A percentile compares a stretch with the other conserved stretches of the same genome.
Conservation (phyloP, 2,329 filamentous ascomycete genomes). For the Epichloe typhina region DNA sequence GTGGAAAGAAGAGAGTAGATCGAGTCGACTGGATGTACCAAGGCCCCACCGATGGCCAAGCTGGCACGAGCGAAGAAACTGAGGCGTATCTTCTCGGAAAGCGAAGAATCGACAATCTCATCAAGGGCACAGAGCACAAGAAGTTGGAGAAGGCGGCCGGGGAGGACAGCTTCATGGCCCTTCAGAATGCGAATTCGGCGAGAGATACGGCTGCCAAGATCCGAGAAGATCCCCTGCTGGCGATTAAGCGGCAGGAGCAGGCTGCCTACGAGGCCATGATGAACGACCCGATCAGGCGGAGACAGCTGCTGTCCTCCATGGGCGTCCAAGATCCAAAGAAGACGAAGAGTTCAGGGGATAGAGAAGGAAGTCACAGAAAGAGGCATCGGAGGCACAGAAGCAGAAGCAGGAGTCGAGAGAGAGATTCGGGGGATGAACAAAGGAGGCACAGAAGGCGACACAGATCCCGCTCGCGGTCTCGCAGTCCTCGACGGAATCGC, state of each 20-base stretch:
- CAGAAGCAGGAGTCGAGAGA: conserved; percentile 4
- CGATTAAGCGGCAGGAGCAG: conserved; percentile 87
- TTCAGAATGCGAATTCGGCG: conserved; percentile 57
- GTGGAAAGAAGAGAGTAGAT: conserved; percentile 65
- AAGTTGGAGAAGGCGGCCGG: conserved; percentile 64
- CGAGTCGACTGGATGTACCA: conserved; percentile 98
- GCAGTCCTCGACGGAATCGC: conserved; percentile 24
- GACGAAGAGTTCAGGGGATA: conserved; percentile 22
- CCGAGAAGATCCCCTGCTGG: conserved; percentile 77
- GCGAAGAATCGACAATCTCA: conserved; percentile 68
- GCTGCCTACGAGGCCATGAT: conserved; percentile 68
- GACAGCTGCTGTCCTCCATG: conserved; percentile 52
- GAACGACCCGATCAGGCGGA: conserved; percentile 57
- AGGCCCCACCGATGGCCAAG: conserved; percentile 65
- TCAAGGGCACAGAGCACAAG: conserved; percentile 70
- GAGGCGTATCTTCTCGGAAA: conserved; percentile 91
- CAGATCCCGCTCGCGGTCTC: conserved; percentile 33
- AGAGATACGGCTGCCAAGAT: conserved; percentile 79
- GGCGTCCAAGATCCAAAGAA: conserved; percentile 39
- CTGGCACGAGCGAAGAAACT: conserved; percentile 73
- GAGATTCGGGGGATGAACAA: background rate
- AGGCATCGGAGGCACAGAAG: conserved; percentile 4
- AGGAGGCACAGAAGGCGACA: conserved; percentile 22
- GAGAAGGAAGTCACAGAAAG: conserved; percentile 16
- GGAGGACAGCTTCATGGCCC: conserved; percentile 44